Conservation (phyloP, 2,329 filamentous ascomycete species). For the Botrytis galanthina region DNA sequence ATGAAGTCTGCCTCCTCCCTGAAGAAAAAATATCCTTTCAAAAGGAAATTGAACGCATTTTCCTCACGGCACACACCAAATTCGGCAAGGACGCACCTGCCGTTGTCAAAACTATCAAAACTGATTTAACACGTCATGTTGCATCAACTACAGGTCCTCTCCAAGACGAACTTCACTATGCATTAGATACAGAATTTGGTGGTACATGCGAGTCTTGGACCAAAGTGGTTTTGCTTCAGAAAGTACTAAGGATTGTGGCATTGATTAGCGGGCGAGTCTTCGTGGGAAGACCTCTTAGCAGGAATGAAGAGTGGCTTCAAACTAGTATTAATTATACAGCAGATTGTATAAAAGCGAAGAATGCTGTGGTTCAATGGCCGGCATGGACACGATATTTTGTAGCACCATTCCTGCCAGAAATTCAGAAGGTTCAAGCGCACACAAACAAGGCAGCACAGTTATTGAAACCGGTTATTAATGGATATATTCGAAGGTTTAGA, state of each 20-base stretch:
- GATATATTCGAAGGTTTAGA: background rate
- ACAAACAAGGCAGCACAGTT: background rate
- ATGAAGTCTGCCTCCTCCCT: background rate
- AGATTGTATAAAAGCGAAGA: background rate
- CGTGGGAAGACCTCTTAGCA: conserved; percentile 2
- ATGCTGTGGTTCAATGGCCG: background rate
- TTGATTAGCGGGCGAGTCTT: conserved; percentile 13
- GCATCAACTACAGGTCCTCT: conserved; percentile 25
- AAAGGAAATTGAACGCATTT: background rate
- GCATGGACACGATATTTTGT: background rate
- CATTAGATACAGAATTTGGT: conserved; percentile 32
- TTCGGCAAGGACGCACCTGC: background rate
- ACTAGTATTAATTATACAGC: background rate
- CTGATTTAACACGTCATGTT: conserved; percentile 32
- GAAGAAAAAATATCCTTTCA: background rate
- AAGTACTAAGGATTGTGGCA: background rate
- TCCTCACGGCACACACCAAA: background rate
- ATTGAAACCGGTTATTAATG: conserved; percentile 1
- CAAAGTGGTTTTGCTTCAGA: background rate
- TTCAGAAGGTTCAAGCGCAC: background rate
- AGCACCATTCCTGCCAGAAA: conserved; percentile 2
- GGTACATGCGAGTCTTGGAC: conserved; percentile 31
- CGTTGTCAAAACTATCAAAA: conserved; percentile 27
- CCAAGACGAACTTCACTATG: conserved; percentile 33
- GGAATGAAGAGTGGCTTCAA: conserved; percentile 16